Percentiles rank a stretch among this genome's conserved stretches.
Evolutionary conservation across 129 eudicot genomes (phyloP).

Genomic region (Helianthus tuberosus): DNA sequence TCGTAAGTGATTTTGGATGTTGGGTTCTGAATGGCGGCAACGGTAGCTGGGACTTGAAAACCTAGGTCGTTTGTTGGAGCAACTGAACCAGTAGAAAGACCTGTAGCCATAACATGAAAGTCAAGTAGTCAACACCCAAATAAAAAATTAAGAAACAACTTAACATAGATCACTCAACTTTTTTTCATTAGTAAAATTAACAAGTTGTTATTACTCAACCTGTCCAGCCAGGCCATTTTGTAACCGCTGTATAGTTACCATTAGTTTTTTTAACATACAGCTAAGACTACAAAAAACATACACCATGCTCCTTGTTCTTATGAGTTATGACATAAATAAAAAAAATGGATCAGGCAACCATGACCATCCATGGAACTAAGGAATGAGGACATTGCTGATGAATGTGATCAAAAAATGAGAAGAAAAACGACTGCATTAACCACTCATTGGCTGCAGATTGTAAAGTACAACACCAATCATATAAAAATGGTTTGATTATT

Average conservation of each 20-base stretch:
- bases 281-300: not conserved
- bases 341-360: too few relatives aligned
- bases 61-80: conserved; percentile 54
- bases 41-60: conserved; percentile 53
- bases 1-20: conserved; percentile 59
- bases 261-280: not conserved
- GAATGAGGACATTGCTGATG: not conserved
- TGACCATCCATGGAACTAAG: too few relatives aligned
- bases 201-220: not conserved
- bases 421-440: not conserved
- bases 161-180: not conserved
- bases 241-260: not conserved
- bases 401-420: not conserved
- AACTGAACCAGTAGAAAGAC: conserved; percentile 60
- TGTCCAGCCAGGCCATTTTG: not conserved
- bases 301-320: conserved; percentile 15
- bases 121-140: not conserved
- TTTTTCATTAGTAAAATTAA: not conserved
- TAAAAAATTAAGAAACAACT: not conserved
- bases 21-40: conserved; percentile 58
- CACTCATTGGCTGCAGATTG: not conserved
- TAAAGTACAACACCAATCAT: not conserved
- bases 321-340: conserved; percentile 8
- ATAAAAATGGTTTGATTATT: not conserved
- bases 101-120: conserved; percentile 34